phyloP scores from a whole-genome alignment of 2,329 filamentous ascomycete species.

The Arthroderma sp. region DNA sequence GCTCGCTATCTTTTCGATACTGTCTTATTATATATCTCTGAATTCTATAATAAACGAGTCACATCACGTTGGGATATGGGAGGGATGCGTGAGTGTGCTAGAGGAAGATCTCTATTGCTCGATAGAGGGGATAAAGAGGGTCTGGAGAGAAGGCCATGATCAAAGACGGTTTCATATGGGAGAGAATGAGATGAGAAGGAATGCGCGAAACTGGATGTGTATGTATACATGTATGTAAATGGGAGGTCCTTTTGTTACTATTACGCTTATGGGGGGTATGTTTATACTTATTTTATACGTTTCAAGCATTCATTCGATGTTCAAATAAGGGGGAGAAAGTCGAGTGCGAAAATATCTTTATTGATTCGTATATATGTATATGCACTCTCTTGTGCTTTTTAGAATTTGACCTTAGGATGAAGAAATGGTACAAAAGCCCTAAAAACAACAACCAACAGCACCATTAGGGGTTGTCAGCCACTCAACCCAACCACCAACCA shows the following conservation, averaged over 20 bases:
- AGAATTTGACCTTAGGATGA: not conserved
- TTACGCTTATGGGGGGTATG: not conserved
- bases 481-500: not conserved
- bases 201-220: not conserved
- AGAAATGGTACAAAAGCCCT: not conserved
- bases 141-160: not conserved
- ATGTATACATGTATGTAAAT: slow-evolving; percentile 5
- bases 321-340: too few relatives aligned
- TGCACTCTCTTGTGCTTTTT: not conserved
- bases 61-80: not conserved
- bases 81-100: not conserved
- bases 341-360: not conserved
- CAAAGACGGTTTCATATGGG: not conserved
- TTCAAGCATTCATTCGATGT: too few relatives aligned
- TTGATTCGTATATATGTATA: not conserved
- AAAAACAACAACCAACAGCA: not conserved
- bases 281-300: not conserved
- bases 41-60: slow-evolving; percentile 2
- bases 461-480: not conserved
- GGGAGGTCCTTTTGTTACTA: not conserved
- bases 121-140: not conserved
- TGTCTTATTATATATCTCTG: slow-evolving; percentile 4
- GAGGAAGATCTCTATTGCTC: not conserved
- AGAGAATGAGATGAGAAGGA: not conserved
- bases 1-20: not conserved